Evolutionary conservation across 305 asterid species (phyloP).

Genomic region (Galium porrigens): DNA sequence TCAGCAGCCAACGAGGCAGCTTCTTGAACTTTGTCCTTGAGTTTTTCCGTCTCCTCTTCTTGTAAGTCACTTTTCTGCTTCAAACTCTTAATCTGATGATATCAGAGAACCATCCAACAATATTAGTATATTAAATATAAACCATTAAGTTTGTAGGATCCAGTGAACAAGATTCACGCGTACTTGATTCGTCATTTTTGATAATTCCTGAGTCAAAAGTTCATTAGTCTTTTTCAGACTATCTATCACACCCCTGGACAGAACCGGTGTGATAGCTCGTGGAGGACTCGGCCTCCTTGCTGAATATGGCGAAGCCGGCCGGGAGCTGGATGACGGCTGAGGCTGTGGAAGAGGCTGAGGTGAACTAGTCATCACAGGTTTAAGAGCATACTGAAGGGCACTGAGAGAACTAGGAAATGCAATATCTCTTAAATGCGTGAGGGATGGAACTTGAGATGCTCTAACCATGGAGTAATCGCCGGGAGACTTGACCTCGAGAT

Average conservation of each 20-base stretch:
- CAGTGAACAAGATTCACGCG: conserved; percentile 8
- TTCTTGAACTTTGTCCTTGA: conserved; percentile 39
- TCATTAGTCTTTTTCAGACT: conserved; percentile 68
- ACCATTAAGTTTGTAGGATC: neutral
- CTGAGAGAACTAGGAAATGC: conserved; percentile 85
- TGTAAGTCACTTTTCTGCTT: conserved; percentile 54
- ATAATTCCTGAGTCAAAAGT: conserved; percentile 52
- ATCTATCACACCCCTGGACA: conserved; percentile 68
- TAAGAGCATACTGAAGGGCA: conserved; percentile 64
- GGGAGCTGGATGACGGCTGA: conserved; percentile 33
- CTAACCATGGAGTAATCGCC: conserved; percentile 47
- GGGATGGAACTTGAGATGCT: conserved; percentile 83
- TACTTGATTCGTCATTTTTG: conserved; percentile 62
- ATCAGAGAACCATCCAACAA: conserved; percentile 5
- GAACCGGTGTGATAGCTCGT: conserved; percentile 50
- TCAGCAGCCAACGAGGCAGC: conserved; percentile 42
- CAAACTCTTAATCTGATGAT: conserved; percentile 37
- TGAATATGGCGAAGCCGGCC: conserved; percentile 71
- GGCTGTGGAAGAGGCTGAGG: conserved; percentile 22
- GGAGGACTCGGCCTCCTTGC: conserved; percentile 72
- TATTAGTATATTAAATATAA: neutral
- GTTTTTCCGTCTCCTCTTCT: conserved; percentile 46
- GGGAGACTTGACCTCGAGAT: conserved; percentile 55
- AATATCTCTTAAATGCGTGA: conserved; percentile 60
- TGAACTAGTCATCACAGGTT: conserved; percentile 37